Evolutionary conservation across 495 filamentous ascomycete species (phyloP), one percentile per base, ranked within the genome.

Genomic region (Penicillium longicatenatum): DNA sequence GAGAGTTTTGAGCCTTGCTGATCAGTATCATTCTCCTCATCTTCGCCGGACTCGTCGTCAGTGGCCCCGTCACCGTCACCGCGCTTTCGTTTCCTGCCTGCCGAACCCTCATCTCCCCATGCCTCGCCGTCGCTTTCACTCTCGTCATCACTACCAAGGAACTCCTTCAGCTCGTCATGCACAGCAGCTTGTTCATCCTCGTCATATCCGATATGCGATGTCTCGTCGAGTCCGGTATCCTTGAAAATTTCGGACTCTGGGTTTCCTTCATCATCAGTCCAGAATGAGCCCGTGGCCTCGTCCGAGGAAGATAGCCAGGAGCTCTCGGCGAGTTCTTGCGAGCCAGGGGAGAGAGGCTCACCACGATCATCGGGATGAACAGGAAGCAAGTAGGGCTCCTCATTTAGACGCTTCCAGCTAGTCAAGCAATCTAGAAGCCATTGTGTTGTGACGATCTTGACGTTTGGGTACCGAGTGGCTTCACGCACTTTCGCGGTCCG

Each of bases 401-500:
- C 93, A 26, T 90, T 83, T 19, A 90, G 74, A 50, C 81, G 86
- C 50, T 77, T 75, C 93, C 93, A 98, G 62, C 84, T 84, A 4
- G 82, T 85, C 53, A 97, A 84, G 31, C 83, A 92, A 55, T 92
- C 89, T 29, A 86, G 76, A 30, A 99, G 83, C 94, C 94, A 99
- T 61, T 90, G 87, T 29, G 89, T 88, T 57, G 84, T 89, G 51
- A 99, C 93, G 49, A 99, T 93, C 67, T 91, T 91, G 72, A 98
- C 86, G 4, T 84, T 84, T 12, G 85, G 83, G 19, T 84, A 84
- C 22, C 85, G 81, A 14, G 82, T 79, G 6, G 94, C 94, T 73
- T 90, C 86, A 24, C 86, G 82, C 42, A 97, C 89, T 71, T 98
- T 98, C 35, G 87, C 84, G 8, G 93, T 97, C n/a, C 93, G 84